Conservation (phyloP, 192 early-diverging fungal genomes). For the Coemansia reversa region DNA sequence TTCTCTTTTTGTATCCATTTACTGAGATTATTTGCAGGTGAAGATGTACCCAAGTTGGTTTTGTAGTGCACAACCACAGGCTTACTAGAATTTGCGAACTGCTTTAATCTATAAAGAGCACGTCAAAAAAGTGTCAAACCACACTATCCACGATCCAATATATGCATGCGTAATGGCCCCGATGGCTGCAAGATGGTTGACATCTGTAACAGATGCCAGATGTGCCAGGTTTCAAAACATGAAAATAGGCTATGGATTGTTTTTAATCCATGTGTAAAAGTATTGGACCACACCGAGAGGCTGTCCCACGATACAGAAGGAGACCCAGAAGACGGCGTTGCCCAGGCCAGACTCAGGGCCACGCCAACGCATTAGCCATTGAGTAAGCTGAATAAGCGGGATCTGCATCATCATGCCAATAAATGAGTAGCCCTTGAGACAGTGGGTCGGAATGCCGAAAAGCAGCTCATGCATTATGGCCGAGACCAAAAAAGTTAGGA, state of each 20-base stretch:
- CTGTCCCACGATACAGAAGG: conserved; percentile 79
- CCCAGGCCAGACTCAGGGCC: conserved; percentile 68
- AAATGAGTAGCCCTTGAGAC: conserved; percentile 79
- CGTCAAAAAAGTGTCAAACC: too few relatives aligned
- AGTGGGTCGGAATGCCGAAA: conserved; percentile 81
- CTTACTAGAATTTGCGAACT: too few relatives aligned
- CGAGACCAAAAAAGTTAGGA: conserved; percentile 78
- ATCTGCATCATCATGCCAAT: conserved; percentile 77
- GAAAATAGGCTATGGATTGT: conserved; percentile 29
- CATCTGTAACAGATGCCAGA: neutral
- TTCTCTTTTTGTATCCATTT: too few relatives aligned
- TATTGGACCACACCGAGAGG: conserved; percentile 71
- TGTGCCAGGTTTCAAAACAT: neutral
- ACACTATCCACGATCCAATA: neutral
- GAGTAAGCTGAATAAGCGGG: conserved; percentile 70
- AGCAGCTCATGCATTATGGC: conserved; percentile 85
- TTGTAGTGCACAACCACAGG: too few relatives aligned
- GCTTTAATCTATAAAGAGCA: too few relatives aligned
- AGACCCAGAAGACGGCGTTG: conserved; percentile 80
- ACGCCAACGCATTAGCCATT: conserved; percentile 65
- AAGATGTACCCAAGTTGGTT: too few relatives aligned
- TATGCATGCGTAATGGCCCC: neutral
- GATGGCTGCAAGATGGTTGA: neutral
- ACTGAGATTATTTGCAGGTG: too few relatives aligned
- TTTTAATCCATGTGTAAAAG: conserved; percentile 67